A percentile compares a stretch with the other conserved stretches of the same genome.
Conservation (phyloP, 2,329 filamentous ascomycete species). For the Colletotrichum navitas region DNA sequence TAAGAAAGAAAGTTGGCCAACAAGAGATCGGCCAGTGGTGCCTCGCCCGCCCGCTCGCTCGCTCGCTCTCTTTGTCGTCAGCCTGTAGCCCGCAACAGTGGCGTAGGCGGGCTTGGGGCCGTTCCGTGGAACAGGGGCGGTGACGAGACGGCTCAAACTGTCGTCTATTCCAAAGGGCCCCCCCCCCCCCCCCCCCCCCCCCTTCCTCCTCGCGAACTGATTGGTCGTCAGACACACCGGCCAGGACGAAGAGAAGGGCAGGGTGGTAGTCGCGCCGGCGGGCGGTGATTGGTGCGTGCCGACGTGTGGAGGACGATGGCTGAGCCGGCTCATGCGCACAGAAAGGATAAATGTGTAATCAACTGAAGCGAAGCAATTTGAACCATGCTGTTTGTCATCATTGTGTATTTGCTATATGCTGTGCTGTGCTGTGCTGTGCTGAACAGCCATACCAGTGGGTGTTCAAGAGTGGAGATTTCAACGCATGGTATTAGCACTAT, state of each 20-base stretch:
- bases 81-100: not conserved
- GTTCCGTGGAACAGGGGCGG: constrained; percentile 3
- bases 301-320: constrained; percentile 10
- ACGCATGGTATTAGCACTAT: not conserved
- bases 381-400: not conserved
- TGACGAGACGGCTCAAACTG: constrained; percentile 7
- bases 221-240: constrained; percentile 25
- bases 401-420: not conserved
- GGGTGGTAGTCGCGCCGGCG: constrained; percentile 29
- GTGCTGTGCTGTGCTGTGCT: constrained; percentile 2
- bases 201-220: not conserved
- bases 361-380: not conserved
- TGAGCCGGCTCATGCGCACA: not conserved
- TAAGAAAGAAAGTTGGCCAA: not conserved
- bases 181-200: not conserved
- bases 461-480: not conserved
- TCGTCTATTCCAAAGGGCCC: constrained; percentile 20
- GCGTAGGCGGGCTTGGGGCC: not conserved
- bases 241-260: constrained; percentile 1
- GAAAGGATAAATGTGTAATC: not conserved
- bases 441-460: not conserved
- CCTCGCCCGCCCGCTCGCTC: too few species aligned
- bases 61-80: constrained; percentile 15
- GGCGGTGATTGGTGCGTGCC: constrained; percentile 33
- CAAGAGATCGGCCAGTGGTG: too few species aligned